Evolutionary conservation across 2,329 filamentous ascomycete genomes (phyloP).

Genomic region (Penicillium sp.): DNA sequence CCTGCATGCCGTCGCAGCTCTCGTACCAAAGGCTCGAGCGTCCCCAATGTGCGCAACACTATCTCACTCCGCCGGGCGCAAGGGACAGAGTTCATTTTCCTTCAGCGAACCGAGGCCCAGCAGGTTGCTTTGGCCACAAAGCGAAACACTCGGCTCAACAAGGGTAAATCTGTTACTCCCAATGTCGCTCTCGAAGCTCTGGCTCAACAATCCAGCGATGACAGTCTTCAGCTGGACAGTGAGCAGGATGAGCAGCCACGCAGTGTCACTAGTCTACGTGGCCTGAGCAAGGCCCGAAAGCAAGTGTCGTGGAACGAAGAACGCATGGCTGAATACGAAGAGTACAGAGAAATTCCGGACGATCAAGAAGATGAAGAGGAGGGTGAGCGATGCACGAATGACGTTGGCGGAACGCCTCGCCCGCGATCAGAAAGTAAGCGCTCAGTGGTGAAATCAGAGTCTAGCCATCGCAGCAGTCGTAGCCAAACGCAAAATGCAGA

Average conservation of each 20-base stretch:
- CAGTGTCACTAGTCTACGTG: conserved; percentile 8
- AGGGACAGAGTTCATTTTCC: conserved; percentile 48
- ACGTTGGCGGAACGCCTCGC: conserved; percentile 20
- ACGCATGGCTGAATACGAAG: conserved; percentile 38
- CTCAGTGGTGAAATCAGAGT: conserved; percentile 25
- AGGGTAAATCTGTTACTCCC: conserved; percentile 38
- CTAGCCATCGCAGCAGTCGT: conserved; percentile 26
- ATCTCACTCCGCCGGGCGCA: conserved; percentile 46
- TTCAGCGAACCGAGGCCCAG: conserved; percentile 43
- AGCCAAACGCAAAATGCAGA: conserved; percentile 22
- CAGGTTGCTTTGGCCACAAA: conserved; percentile 43
- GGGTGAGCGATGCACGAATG: conserved; percentile 17
- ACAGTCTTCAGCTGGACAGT: conserved; percentile 2
- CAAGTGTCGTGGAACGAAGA: conserved; percentile 41
- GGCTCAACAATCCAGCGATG: conserved; percentile 16
- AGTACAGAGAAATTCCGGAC: conserved; percentile 18
- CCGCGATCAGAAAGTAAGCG: conserved; percentile 19
- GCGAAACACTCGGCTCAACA: conserved; percentile 46
- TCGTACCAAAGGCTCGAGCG: conserved; percentile 29
- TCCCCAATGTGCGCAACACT: conserved; percentile 35
- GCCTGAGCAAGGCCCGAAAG: conserved; percentile 23
- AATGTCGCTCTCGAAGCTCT: conserved; percentile 31
- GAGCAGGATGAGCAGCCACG: conserved; percentile 2
- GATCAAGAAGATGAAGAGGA: conserved; percentile 17
- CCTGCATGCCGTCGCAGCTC: conserved; percentile 39